Evolutionary conservation across 2,329 filamentous ascomycete genomes (phyloP).

Genomic region (Alternaria ethzedia): DNA sequence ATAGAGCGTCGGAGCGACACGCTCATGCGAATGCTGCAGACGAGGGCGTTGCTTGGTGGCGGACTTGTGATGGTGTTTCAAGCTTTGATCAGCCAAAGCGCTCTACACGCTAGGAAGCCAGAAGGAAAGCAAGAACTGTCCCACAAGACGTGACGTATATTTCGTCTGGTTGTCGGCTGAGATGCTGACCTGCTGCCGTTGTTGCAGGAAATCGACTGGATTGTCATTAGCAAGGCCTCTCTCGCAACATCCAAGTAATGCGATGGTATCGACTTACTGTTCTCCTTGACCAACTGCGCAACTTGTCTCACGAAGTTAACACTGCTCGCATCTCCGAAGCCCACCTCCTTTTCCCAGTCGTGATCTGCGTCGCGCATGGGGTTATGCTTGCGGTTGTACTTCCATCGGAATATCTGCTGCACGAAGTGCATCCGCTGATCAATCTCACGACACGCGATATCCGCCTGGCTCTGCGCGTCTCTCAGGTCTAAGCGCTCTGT

Average conservation of each 20-base stretch:
- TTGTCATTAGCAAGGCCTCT: constrained; percentile 12
- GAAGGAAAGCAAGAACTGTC: constrained; percentile 50
- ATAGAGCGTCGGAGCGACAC: not conserved
- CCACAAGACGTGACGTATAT: constrained; percentile 53
- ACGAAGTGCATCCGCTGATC: constrained; percentile 55
- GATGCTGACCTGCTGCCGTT: constrained; percentile 48
- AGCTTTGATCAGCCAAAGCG: not conserved
- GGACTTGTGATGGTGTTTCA: not conserved
- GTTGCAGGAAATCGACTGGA: constrained; percentile 49
- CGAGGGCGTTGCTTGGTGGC: not conserved
- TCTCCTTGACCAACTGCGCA: constrained; percentile 49
- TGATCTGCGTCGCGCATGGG: constrained; percentile 47
- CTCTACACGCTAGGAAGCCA: constrained; percentile 32
- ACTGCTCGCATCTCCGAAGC: constrained; percentile 42
- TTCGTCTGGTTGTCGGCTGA: constrained; percentile 46
- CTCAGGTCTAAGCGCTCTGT: constrained; percentile 36
- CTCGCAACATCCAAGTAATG: not conserved
- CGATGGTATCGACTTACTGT: constrained; percentile 43
- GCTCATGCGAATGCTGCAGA: not conserved
- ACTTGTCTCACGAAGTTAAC: constrained; percentile 48
- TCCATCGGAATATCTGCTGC: constrained; percentile 55
- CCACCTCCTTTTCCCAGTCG: constrained; percentile 48
- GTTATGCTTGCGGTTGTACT: constrained; percentile 54
- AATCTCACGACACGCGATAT: constrained; percentile 52
- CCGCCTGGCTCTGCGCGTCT: constrained; percentile 44